A percentile compares a stretch with the other conserved stretches of the same genome.
Evolutionary conservation across 208 protist species (phyloP).

Genomic region (Leishmania major): DNA sequence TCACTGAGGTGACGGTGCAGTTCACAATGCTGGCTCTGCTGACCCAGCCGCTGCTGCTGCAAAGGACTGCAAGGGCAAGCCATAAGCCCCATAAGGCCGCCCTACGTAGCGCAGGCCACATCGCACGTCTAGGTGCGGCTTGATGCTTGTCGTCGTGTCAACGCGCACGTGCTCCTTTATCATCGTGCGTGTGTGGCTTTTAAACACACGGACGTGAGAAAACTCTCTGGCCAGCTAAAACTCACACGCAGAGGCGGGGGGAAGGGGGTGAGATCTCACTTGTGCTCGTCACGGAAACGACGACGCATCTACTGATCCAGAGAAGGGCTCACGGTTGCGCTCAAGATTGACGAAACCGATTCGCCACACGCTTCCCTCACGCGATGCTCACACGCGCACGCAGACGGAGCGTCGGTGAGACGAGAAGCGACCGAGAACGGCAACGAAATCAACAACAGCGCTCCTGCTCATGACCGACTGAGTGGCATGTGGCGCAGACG

Average conservation of each 20-base stretch:
- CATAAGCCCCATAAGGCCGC: not conserved
- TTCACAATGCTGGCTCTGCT: not conserved
- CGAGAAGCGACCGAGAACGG: not conserved
- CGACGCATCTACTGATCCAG: not conserved
- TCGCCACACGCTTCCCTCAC: not conserved
- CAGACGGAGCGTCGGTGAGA: not conserved
- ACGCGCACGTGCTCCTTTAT: not conserved
- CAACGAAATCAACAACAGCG: no score
- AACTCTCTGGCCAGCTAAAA: not conserved
- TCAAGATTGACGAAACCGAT: not conserved
- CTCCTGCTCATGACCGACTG: not conserved
- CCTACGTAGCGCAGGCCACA: not conserved
- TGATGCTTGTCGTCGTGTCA: not conserved
- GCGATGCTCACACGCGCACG: not conserved
- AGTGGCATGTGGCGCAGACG: not conserved
- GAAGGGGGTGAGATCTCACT: not conserved
- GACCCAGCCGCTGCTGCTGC: not conserved
- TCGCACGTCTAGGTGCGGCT: not conserved
- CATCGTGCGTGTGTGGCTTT: not conserved
- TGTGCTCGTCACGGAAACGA: not conserved
- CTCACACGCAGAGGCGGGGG: not conserved
- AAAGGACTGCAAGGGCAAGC: not conserved
- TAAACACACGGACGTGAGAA: not conserved
- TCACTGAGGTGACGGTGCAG: constrained; percentile 1
- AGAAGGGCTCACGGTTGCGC: not conserved